Conservation (phyloP, 75 land plant genomes). For the Selaginella moellendorffii region DNA sequence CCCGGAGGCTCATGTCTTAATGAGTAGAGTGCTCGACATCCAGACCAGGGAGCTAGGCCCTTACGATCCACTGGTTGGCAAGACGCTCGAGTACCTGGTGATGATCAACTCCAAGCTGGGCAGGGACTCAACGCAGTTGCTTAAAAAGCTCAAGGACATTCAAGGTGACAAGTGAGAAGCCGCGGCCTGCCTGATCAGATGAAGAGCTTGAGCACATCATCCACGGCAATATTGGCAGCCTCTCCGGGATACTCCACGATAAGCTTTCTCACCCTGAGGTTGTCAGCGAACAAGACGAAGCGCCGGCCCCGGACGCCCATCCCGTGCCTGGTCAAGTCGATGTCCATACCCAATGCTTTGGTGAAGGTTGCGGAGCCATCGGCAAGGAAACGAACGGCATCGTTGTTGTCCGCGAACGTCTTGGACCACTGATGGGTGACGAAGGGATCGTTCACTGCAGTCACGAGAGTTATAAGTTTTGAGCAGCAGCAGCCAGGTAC, state of each 20-base stretch:
- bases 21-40: conserved; percentile 48
- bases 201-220: neutral
- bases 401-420: neutral
- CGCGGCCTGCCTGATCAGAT: too few species aligned
- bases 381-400: neutral
- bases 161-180: conserved; percentile 6
- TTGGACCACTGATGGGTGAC: neutral
- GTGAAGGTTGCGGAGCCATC: neutral
- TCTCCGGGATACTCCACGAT: neutral
- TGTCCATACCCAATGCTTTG: neutral
- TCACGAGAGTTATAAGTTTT: neutral
- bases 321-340: neutral
- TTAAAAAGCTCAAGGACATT: conserved; percentile 33
- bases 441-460: neutral
- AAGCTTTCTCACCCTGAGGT: neutral
- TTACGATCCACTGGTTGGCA: conserved; percentile 39
- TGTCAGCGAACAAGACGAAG: neutral
- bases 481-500: neutral
- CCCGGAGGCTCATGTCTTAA: conserved; percentile 28
- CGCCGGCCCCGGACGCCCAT: neutral
- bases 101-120: conserved; percentile 47
- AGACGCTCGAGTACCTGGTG: conserved; percentile 44
- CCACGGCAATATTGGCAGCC: neutral
- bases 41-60: conserved; percentile 63
- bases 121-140: conserved; percentile 33